phyloP scores from a whole-genome alignment of 2,329 filamentous ascomycete species.

The Emergomyces pasteurianus region DNA sequence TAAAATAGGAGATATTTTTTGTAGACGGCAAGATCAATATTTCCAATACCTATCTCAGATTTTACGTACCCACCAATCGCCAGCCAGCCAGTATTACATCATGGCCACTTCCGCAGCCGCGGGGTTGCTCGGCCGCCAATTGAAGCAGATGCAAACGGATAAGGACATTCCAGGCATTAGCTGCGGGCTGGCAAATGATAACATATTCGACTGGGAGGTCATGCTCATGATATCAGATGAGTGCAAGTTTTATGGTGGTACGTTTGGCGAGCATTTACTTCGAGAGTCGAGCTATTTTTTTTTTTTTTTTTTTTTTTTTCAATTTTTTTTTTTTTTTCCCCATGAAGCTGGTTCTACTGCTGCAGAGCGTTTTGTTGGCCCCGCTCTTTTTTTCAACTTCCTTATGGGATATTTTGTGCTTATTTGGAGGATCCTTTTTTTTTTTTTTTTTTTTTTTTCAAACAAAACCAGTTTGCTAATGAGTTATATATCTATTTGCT shows the following conservation, averaged over 20 bases:
- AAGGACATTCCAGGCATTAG: conserved; percentile 92
- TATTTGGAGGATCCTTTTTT: not conserved
- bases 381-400: too few relatives aligned
- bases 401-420: too few relatives aligned
- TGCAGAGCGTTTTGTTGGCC: too few relatives aligned
- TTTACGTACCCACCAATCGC: not conserved
- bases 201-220: conserved; percentile 96
- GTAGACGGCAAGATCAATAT: not conserved
- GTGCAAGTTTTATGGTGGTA: conserved; percentile 86
- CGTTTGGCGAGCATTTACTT: conserved; percentile 17
- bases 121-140: conserved; percentile 66
- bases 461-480: not conserved
- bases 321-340: not conserved
- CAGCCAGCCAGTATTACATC: conserved; percentile 15
- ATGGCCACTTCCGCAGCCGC: conserved; percentile 42
- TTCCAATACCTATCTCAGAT: not conserved
- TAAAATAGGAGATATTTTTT: not conserved
- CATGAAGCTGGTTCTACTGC: too few relatives aligned
- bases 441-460: not conserved
- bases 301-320: not conserved
- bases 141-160: conserved; percentile 86
- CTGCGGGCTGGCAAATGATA: conserved; percentile 69
- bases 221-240: conserved; percentile 98
- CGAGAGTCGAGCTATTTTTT: not conserved
- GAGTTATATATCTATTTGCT: not conserved